Base-by-base conservation (phyloP, 495 filamentous ascomycete species). In the Xanthoparmelia taractica region DNA sequence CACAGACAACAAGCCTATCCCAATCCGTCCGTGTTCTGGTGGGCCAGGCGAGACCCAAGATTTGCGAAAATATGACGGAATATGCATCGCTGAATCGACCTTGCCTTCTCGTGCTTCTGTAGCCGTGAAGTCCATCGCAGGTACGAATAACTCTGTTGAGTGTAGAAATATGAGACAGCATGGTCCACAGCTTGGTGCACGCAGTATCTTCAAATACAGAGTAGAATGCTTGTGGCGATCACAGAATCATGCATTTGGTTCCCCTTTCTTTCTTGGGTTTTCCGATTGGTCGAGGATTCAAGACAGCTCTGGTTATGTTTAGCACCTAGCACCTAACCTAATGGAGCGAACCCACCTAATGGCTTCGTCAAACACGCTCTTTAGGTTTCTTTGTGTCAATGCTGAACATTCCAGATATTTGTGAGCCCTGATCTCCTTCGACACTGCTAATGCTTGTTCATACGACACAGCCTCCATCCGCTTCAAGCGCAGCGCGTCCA, bases 381-480 rank as follows among this genome's bases (percentile, higher is more conserved):
- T 98, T 68, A 98, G 75, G 71, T 95, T 95, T 62, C 91, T 82
- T 77, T 97, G 94, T 37, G 94, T 98, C 64, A 97, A 80, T 40
- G 94, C 94, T n/a, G 94, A 98, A 78, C 94, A 98, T 74, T 98
- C 94, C 37, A 97, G 79, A 73, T 98, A 98, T 75, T 97, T 96
- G 72, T 88, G 84, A 47, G 95, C 94, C 66, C 84, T 82, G 71
- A 98, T 97, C 67, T 97, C 92, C 76, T 94, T 95, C 34, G 90
- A 90, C 52, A 90, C 85, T 58, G 85, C 78, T 60, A 94, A 78
- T 34, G 89, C 94, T 74, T 92, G 87, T 67, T 93, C 90, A 75
- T 96, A 97, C 38, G 86, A 85, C 63, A 97, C 90, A 33, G 94
- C 89, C 67, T 89, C 85, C 94, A 95, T 96, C 71, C 90, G 84